phyloP scores from a whole-genome alignment of 768 basidiomycete genomes.

The Psilocybe sp. region DNA sequence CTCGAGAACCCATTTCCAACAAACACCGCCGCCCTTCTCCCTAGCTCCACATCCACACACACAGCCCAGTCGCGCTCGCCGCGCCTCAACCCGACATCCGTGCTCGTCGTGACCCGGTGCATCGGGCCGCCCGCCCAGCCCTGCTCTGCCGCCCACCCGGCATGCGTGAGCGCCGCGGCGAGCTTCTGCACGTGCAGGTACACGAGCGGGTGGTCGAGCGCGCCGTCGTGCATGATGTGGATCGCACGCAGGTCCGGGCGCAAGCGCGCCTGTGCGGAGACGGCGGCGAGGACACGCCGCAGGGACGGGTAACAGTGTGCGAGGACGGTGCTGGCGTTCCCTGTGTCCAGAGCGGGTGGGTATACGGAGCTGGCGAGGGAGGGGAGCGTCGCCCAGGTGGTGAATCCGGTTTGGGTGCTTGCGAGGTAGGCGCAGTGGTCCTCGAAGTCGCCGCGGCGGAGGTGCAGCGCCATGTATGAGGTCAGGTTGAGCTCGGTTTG shows the following conservation, averaged over 20 bases:
- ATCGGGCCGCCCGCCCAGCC: constrained; percentile 42
- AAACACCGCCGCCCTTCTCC: constrained; percentile 38
- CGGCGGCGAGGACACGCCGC: constrained; percentile 35
- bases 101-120: constrained; percentile 37
- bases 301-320: constrained; percentile 46
- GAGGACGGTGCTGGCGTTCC: constrained; percentile 32
- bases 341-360: constrained; percentile 32
- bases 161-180: constrained; percentile 31
- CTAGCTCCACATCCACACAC: constrained; percentile 44
- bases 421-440: constrained; percentile 37
- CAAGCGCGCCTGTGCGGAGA: constrained; percentile 30
- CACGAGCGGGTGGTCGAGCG: constrained; percentile 43
- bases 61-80: constrained; percentile 43
- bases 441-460: constrained; percentile 47
- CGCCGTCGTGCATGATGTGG: constrained; percentile 45
- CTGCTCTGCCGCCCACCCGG: constrained; percentile 26
- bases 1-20: constrained; percentile 50
- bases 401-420: constrained; percentile 33
- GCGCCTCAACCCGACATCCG: constrained; percentile 30
- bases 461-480: constrained; percentile 44
- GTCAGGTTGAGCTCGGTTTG: constrained; percentile 34
- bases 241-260: constrained; percentile 36
- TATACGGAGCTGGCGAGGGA: constrained; percentile 26
- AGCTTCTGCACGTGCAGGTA: constrained; percentile 42
- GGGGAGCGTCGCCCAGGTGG: constrained; percentile 49